Evolutionary conservation across 2,329 filamentous ascomycete species (phyloP).

Genomic region (Dothistroma pini): DNA sequence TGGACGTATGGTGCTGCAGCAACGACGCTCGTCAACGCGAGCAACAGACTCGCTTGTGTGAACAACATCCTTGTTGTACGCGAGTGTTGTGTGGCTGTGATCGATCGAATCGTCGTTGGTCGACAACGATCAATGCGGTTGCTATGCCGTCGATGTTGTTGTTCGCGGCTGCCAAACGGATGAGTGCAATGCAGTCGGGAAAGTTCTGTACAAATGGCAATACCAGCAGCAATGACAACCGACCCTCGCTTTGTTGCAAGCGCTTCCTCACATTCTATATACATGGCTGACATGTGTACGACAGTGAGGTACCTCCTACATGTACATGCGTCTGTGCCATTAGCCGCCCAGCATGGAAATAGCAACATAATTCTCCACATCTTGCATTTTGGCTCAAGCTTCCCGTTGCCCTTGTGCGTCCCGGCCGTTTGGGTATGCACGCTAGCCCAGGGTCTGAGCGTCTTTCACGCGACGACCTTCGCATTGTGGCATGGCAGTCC

Average conservation of each 20-base stretch:
- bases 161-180: neutral
- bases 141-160: neutral
- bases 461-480: slow-evolving; percentile 5
- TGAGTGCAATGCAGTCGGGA: slow-evolving; percentile 2
- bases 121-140: slow-evolving; percentile 7
- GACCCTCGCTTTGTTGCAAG: slow-evolving; percentile 1
- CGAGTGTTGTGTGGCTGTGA: slow-evolving; percentile 4
- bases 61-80: slow-evolving; percentile 25
- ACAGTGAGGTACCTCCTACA: slow-evolving; percentile 20
- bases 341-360: slow-evolving; percentile 22
- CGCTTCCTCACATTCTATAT: slow-evolving; percentile 27
- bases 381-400: neutral
- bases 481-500: neutral
- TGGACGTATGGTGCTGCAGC: slow-evolving; percentile 20
- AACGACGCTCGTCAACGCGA: slow-evolving; percentile 20
- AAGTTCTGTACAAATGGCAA: neutral
- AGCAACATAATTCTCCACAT: slow-evolving; percentile 21
- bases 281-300: slow-evolving; percentile 26
- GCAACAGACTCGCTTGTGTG: slow-evolving; percentile 19
- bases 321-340: slow-evolving; percentile 11
- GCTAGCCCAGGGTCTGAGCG: neutral
- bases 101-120: slow-evolving; percentile 11
- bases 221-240: neutral
- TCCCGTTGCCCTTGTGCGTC: neutral
- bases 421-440: slow-evolving; percentile 3